Percentiles rank a stretch among this genome's conserved stretches.
These are phyloP conservation scores for Nicotiana tabacum DNA, from an alignment of 257 asterid species.

Conservation along the genomic window DNA sequence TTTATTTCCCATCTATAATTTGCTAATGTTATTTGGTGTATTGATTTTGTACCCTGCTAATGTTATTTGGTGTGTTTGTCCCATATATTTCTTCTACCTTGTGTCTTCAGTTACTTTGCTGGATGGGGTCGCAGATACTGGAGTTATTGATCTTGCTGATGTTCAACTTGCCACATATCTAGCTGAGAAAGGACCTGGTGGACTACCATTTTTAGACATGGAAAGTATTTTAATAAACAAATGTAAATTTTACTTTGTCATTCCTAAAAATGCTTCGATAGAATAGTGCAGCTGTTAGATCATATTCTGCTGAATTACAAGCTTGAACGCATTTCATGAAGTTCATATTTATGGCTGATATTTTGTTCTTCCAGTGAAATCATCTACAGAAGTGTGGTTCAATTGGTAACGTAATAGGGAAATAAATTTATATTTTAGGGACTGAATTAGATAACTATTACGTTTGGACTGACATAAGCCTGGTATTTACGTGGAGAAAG, in stretches of 20 bases:
- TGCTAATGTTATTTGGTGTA: background rate
- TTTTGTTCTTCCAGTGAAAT: background rate
- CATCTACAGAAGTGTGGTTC: background rate
- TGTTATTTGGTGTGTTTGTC: background rate
- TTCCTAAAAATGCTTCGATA: constrained; percentile 1
- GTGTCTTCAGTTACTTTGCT: constrained; percentile 46
- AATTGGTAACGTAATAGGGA: background rate
- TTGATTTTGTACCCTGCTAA: background rate
- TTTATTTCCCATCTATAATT: background rate
- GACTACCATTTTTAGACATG: constrained; percentile 74
- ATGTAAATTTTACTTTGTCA: constrained; percentile 1
- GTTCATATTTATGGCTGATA: background rate
- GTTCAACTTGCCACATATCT: constrained; percentile 57
- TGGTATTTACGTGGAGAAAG: too few relatives aligned
- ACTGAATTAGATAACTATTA: background rate
- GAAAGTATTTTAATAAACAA: constrained; percentile 33
- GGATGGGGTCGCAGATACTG: constrained; percentile 78
- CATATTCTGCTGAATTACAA: background rate
- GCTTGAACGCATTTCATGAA: background rate
- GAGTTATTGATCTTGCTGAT: constrained; percentile 81
- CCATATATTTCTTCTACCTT: background rate
- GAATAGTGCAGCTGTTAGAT: background rate
- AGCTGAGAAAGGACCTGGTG: constrained; percentile 80
- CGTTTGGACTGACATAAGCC: too few relatives aligned
- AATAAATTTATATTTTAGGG: background rate